Conservation (phyloP, 106 monocot genomes). For the Dioscorea dumetorum region DNA sequence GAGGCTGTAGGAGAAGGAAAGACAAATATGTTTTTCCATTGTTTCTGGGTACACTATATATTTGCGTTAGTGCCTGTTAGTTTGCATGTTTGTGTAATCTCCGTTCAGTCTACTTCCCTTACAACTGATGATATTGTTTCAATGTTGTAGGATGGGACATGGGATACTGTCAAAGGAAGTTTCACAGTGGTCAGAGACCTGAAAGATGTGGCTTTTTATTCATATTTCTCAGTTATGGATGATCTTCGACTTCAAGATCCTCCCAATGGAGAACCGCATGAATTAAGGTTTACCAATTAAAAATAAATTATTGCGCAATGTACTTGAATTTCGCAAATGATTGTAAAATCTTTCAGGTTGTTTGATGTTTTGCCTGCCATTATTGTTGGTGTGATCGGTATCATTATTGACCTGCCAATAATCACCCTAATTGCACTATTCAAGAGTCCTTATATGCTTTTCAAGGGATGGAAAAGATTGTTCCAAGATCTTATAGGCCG, state of each 20-base stretch:
- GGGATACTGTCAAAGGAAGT: conserved; percentile 70
- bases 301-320: background rate
- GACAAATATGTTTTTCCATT: conserved; percentile 51
- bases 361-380: conserved; percentile 40
- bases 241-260: conserved; percentile 58
- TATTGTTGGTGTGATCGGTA: conserved; percentile 53
- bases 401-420: conserved; percentile 47
- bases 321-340: background rate
- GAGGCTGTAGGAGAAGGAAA: conserved; percentile 93
- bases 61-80: background rate
- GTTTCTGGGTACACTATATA: conserved; percentile 46
- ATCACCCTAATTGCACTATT: conserved; percentile 56
- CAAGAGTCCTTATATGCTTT: conserved; percentile 87
- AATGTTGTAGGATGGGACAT: conserved; percentile 79
- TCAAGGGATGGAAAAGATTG: conserved; percentile 87
- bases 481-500: conserved; percentile 88
- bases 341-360: conserved; percentile 35
- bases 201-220: conserved; percentile 74
- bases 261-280: conserved; percentile 53
- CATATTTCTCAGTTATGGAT: conserved; percentile 88
- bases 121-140: background rate
- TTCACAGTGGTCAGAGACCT: conserved; percentile 85
- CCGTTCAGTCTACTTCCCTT: background rate
- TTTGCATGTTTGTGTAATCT: too few species aligned
- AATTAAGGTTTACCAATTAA: conserved; percentile 67